phyloP scores from a whole-genome alignment of 2,329 filamentous ascomycete genomes.

The Nemania abortiva region DNA sequence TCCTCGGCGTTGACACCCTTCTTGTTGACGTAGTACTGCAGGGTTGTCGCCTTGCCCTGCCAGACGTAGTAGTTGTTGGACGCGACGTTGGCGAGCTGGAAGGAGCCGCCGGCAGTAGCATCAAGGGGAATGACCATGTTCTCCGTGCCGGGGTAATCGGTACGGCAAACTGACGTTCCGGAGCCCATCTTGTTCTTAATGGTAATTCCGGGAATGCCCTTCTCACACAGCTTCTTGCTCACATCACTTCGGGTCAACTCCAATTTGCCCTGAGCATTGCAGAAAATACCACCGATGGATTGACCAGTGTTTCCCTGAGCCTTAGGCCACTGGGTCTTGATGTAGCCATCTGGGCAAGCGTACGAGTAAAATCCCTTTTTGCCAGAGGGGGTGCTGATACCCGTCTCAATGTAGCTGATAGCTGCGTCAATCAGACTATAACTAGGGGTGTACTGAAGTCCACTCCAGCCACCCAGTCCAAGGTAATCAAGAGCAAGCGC shows the following conservation, averaged over 20 bases:
- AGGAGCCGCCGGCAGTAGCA: conserved; percentile 68
- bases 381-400: conserved; percentile 67
- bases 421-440: conserved; percentile 61
- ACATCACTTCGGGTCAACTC: conserved; percentile 77
- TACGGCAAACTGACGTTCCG: conserved; percentile 85
- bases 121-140: conserved; percentile 84
- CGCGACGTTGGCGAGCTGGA: conserved; percentile 80
- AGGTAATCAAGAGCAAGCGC: conserved; percentile 78
- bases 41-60: conserved; percentile 80
- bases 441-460: conserved; percentile 75
- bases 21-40: conserved; percentile 97
- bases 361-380: conserved; percentile 85
- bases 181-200: conserved; percentile 79
- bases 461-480: conserved; percentile 79
- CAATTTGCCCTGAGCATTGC: conserved; percentile 78
- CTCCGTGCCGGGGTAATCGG: conserved; percentile 95
- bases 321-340: conserved; percentile 90
- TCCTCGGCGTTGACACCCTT: conserved; percentile 73
- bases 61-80: conserved; percentile 81
- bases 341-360: conserved; percentile 88
- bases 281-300: conserved; percentile 89
- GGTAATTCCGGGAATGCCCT: conserved; percentile 76
- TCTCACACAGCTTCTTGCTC: conserved; percentile 77
- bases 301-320: conserved; percentile 83
- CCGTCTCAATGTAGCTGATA: conserved; percentile 76